Percentiles rank a stretch among this genome's conserved stretches.
phyloP scores from a whole-genome alignment of 441 rosid genomes.

The Isatis lusitanica region DNA sequence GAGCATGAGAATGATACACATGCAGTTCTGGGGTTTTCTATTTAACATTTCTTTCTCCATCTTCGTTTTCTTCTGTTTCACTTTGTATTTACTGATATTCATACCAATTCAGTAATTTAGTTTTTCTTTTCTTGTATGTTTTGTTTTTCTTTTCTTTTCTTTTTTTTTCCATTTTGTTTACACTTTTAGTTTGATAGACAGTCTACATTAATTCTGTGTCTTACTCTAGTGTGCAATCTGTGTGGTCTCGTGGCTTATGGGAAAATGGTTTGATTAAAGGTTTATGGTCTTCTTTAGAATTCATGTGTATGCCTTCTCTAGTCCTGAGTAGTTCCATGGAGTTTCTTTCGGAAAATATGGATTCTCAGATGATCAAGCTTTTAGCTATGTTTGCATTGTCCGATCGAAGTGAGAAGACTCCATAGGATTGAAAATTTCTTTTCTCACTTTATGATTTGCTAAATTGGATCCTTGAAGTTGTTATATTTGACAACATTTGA shows the following conservation, averaged over 20 bases:
- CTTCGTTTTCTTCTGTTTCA: conserved; percentile 7
- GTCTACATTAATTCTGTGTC: neutral
- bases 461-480: neutral
- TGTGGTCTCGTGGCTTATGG: neutral
- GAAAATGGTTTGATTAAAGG: neutral
- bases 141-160: neutral
- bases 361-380: neutral
- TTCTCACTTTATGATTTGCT: neutral
- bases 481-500: neutral
- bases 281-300: neutral
- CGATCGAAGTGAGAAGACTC: neutral
- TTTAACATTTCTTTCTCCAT: conserved; percentile 9
- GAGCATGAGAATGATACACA: conserved; percentile 48
- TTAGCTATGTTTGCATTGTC: neutral
- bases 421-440: neutral
- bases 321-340: neutral
- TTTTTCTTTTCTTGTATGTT: neutral
- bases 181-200: neutral
- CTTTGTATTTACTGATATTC: conserved; percentile 11
- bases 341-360: neutral
- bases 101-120: neutral
- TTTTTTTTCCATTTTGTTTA: neutral
- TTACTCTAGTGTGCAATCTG: conserved; percentile 7
- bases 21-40: conserved; percentile 38
- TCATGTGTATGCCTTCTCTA: neutral